Conservation (phyloP, 2,329 filamentous ascomycete species). For the Aspergillus carbonarius region DNA sequence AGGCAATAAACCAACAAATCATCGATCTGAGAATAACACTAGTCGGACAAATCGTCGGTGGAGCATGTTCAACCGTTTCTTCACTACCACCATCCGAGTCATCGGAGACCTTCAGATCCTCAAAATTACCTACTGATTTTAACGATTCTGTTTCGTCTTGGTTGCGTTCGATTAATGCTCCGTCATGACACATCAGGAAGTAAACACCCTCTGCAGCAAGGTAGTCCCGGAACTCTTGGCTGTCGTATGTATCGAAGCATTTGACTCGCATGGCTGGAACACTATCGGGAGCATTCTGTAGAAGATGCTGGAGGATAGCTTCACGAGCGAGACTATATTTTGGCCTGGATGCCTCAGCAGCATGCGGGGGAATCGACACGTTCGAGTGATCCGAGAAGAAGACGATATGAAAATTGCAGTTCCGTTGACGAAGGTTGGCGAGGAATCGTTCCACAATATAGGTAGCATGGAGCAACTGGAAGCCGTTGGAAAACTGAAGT, state of each 20-base stretch:
- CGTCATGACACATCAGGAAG: slow-evolving; percentile 64
- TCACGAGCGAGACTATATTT: slow-evolving; percentile 64
- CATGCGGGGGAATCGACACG: slow-evolving; percentile 55
- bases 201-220: slow-evolving; percentile 56
- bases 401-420: slow-evolving; percentile 69
- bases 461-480: slow-evolving; percentile 69
- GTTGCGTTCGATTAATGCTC: neutral
- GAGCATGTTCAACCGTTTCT: neutral
- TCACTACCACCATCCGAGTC: neutral
- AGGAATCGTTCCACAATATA: slow-evolving; percentile 69
- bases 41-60: neutral
- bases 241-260: slow-evolving; percentile 24
- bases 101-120: neutral
- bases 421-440: slow-evolving; percentile 57
- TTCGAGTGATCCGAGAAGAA: slow-evolving; percentile 60
- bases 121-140: neutral
- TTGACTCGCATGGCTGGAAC: slow-evolving; percentile 36
- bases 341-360: slow-evolving; percentile 31
- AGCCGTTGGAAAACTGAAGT: slow-evolving; percentile 64
- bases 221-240: slow-evolving; percentile 56
- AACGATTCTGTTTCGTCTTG: slow-evolving; percentile 37
- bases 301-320: slow-evolving; percentile 65
- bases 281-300: slow-evolving; percentile 41
- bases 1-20: slow-evolving; percentile 56
- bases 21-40: slow-evolving; percentile 45